These are phyloP conservation scores for Oehlia diaphana DNA, from an alignment of 192 early-diverging fungal species.

Conservation along the genomic window DNA sequence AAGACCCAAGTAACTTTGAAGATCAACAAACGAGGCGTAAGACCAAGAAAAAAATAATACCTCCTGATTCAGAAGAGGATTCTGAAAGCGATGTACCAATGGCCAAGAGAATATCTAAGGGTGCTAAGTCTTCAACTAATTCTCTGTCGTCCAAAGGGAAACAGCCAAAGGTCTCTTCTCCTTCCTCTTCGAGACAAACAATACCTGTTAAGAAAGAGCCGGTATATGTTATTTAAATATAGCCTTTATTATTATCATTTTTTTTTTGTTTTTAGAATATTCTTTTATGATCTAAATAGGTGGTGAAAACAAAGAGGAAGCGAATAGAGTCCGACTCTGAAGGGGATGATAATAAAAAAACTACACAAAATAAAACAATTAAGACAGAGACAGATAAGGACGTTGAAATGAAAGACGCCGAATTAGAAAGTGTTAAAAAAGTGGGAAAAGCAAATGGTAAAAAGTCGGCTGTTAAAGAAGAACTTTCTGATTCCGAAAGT, in stretches of 20 bases:
- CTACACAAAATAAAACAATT: slow-evolving; percentile 7
- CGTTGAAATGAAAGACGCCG: not conserved
- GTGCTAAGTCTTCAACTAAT: not conserved
- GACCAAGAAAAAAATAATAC: not conserved
- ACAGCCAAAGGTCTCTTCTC: not conserved
- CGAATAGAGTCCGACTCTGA: slow-evolving; percentile 7
- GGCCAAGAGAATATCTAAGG: not conserved
- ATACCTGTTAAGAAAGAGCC: not conserved
- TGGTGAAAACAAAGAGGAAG: not conserved
- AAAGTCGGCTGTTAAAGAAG: not conserved
- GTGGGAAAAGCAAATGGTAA: not conserved
- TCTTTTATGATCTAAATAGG: not conserved
- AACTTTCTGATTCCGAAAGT: not conserved
- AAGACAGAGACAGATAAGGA: not conserved
- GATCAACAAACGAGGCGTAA: not conserved
- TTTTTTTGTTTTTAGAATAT: not conserved
- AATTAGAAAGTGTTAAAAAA: not conserved
- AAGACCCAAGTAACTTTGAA: not conserved
- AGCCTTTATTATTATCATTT: not conserved
- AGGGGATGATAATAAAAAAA: not conserved
- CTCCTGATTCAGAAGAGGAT: not conserved
- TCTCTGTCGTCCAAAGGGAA: not conserved
- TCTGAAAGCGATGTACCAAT: not conserved
- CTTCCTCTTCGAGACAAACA: not conserved
- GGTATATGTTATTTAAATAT: not conserved